Percentiles rank a stretch among this genome's conserved stretches.
phyloP scores from a whole-genome alignment of 371 early-diverging fungal species.

The Circinella umbellata region DNA sequence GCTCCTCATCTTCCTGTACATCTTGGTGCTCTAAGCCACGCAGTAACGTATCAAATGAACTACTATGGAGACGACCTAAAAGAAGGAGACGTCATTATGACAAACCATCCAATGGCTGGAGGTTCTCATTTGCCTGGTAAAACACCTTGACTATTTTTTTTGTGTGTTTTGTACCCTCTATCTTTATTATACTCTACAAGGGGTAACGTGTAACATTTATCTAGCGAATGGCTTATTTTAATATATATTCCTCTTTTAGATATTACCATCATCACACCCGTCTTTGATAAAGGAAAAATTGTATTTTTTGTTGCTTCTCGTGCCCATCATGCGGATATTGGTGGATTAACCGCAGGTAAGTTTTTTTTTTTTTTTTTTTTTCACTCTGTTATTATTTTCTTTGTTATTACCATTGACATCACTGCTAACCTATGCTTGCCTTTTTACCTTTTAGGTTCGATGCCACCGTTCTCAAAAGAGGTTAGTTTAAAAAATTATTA shows the following conservation, averaged over 20 bases:
- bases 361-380: background rate
- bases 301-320: conserved; percentile 95
- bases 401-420: background rate
- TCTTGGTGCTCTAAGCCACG: conserved; percentile 92
- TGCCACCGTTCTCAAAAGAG: conserved; percentile 87
- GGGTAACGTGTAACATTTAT: too few relatives aligned
- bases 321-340: conserved; percentile 98
- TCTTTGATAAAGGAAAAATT: conserved; percentile 81
- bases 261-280: conserved; percentile 96
- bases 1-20: conserved; percentile 97
- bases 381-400: background rate
- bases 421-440: conserved; percentile 15
- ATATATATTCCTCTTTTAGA: conserved; percentile 40
- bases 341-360: conserved; percentile 79
- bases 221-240: too few relatives aligned
- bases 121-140: conserved; percentile 91
- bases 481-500: conserved; percentile 12
- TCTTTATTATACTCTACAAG: too few relatives aligned
- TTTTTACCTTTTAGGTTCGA: conserved; percentile 52
- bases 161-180: background rate
- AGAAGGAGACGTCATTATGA: conserved; percentile 93
- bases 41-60: conserved; percentile 88
- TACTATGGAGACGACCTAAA: conserved; percentile 65
- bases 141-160: background rate
- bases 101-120: conserved; percentile 96